Conservation (phyloP, 129 eudicot genomes). For the Smallanthus sonchifolius region DNA sequence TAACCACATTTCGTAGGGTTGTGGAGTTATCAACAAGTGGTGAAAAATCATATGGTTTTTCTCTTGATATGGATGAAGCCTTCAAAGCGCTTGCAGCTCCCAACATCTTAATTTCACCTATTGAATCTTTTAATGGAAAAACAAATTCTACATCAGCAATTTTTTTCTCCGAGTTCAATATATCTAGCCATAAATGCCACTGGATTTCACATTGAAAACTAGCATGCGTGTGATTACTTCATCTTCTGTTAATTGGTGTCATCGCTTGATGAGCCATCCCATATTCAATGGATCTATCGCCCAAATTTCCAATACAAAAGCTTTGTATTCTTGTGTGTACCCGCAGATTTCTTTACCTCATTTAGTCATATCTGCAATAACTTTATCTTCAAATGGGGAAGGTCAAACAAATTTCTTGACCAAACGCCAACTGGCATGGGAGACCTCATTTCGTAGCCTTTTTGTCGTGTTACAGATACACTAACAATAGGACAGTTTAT, state of each 20-base stretch:
- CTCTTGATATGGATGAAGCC: constrained; percentile 83
- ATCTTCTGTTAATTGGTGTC: constrained; percentile 75
- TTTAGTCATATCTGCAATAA: constrained; percentile 68
- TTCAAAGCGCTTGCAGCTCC: constrained; percentile 68
- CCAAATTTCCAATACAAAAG: constrained; percentile 28
- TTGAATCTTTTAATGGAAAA: constrained; percentile 35
- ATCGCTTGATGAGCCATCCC: constrained; percentile 60
- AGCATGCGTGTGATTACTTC: constrained; percentile 64
- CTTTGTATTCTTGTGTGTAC: constrained; percentile 78
- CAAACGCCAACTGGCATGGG: constrained; percentile 86
- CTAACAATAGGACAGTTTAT: constrained; percentile 73
- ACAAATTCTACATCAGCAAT: constrained; percentile 19
- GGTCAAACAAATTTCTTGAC: constrained; percentile 69
- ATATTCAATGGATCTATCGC: constrained; percentile 33
- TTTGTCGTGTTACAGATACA: constrained; percentile 78
- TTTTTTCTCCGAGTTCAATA: constrained; percentile 48
- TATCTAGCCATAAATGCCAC: constrained; percentile 59
- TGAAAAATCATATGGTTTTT: constrained; percentile 37
- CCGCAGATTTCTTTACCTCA: constrained; percentile 85
- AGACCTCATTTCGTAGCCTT: constrained; percentile 85
- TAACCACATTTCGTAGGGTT: constrained; percentile 62
- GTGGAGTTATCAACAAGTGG: constrained; percentile 56
- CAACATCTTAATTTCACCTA: constrained; percentile 28
- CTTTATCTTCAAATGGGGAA: constrained; percentile 49
- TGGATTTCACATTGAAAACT: constrained; percentile 88